phyloP scores from a whole-genome alignment of 169 alveolate species.

The Besnoitia besnoiti region DNA sequence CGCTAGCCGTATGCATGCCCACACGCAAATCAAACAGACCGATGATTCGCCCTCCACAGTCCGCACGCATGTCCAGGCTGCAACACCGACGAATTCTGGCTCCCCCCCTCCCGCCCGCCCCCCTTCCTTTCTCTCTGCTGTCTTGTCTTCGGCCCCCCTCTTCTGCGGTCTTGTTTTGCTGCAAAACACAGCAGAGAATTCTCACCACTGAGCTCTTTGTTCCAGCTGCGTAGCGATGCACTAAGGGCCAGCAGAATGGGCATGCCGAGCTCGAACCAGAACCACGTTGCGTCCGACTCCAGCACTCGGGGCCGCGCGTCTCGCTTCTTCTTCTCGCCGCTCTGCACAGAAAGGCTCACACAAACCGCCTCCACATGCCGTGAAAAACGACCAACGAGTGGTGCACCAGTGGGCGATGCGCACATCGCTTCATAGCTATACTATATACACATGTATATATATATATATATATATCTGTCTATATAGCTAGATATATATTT shows the following conservation, averaged over 20 bases:
- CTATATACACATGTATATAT: not conserved
- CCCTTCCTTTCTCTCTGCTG: too few species aligned
- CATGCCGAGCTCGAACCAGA: slow-evolving; percentile 53
- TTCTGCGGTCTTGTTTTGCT: too few species aligned
- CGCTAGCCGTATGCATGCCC: too few species aligned
- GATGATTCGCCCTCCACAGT: too few species aligned
- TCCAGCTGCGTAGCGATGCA: slow-evolving; percentile 23
- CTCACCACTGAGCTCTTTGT: slow-evolving; percentile 28
- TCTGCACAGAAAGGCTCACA: not conserved
- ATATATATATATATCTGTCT: not conserved
- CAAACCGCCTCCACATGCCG: not conserved
- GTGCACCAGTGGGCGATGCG: not conserved
- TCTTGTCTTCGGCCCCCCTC: too few species aligned
- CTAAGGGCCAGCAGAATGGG: slow-evolving; percentile 35
- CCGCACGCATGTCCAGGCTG: too few species aligned
- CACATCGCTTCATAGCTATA: not conserved
- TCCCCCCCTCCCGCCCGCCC: too few species aligned
- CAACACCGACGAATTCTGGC: too few species aligned
- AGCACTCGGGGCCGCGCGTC: not conserved
- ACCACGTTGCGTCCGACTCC: slow-evolving; percentile 36
- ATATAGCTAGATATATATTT: not conserved
- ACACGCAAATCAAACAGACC: too few species aligned
- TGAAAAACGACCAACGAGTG: not conserved
- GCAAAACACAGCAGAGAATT: too few species aligned
- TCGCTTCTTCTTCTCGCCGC: not conserved